Percentiles rank a stretch among this genome's conserved stretches.
Evolutionary conservation across 768 basidiomycete species (phyloP).

Genomic region (Leucocoprinus leucothites): DNA sequence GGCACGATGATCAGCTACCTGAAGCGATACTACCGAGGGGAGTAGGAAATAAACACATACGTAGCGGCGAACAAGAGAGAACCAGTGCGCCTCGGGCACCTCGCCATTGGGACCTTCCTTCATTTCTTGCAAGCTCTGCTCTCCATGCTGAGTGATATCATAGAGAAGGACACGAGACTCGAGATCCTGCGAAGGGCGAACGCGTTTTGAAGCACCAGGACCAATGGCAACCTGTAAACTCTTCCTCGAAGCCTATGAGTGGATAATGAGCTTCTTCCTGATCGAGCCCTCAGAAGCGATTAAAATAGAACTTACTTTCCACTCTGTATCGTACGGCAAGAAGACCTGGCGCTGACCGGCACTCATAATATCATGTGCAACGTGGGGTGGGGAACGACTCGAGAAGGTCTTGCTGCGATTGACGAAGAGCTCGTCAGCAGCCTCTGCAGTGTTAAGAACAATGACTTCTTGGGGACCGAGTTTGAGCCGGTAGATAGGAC

Average conservation of each 20-base stretch:
- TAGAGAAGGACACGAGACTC: slow-evolving; percentile 24
- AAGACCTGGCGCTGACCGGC: slow-evolving; percentile 25
- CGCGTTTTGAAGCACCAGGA: slow-evolving; percentile 21
- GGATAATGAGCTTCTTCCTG: not conserved
- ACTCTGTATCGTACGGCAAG: slow-evolving; percentile 24
- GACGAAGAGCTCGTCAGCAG: slow-evolving; percentile 22
- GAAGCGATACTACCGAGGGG: too few relatives aligned
- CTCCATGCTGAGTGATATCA: slow-evolving; percentile 20
- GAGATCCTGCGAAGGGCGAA: slow-evolving; percentile 21
- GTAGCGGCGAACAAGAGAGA: slow-evolving; percentile 24
- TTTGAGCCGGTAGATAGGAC: slow-evolving; percentile 24
- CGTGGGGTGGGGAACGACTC: slow-evolving; percentile 24
- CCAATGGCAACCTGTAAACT: slow-evolving; percentile 22
- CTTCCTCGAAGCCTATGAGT: slow-evolving; percentile 19
- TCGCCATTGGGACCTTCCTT: slow-evolving; percentile 18
- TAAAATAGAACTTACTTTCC: slow-evolving; percentile 20
- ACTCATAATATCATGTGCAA: slow-evolving; percentile 29
- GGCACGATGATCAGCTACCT: too few relatives aligned
- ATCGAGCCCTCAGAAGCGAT: not conserved
- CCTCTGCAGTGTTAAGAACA: slow-evolving; percentile 23
- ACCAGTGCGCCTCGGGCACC: slow-evolving; percentile 26
- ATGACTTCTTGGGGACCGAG: slow-evolving; percentile 24
- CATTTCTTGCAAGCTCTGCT: slow-evolving; percentile 16
- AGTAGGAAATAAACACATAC: slow-evolving; percentile 14
- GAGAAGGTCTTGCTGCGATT: slow-evolving; percentile 24